phyloP scores from a whole-genome alignment of 805 yeast species.

The Kuraishia hungarica region DNA sequence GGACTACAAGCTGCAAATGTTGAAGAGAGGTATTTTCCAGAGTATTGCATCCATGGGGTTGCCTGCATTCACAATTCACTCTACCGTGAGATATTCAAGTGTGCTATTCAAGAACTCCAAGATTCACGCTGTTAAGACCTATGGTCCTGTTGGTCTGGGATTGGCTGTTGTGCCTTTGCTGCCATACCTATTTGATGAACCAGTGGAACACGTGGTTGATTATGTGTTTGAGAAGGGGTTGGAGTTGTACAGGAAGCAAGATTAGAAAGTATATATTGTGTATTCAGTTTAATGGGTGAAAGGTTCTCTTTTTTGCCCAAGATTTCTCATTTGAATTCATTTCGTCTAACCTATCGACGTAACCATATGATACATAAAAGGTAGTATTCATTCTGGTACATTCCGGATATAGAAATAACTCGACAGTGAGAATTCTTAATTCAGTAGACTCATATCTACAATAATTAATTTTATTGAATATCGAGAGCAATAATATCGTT shows the following conservation, averaged over 20 bases:
- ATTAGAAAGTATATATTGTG: not conserved
- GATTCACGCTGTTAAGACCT: constrained; percentile 40
- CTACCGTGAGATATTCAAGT: constrained; percentile 65
- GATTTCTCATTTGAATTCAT: too few species aligned
- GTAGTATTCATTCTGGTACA: too few species aligned
- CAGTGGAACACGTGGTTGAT: constrained; percentile 66
- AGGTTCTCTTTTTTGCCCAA: too few species aligned
- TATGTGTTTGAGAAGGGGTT: constrained; percentile 47
- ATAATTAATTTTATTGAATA: too few species aligned
- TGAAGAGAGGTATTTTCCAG: constrained; percentile 75
- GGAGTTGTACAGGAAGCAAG: constrained; percentile 12
- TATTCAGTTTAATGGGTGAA: too few species aligned
- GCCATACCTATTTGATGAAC: constrained; percentile 77
- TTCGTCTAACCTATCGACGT: too few species aligned
- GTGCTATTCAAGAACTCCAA: constrained; percentile 47
- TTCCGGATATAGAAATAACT: too few species aligned
- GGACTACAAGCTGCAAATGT: constrained; percentile 59
- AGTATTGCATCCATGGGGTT: constrained; percentile 79
- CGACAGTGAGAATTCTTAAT: too few species aligned
- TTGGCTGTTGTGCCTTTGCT: constrained; percentile 67
- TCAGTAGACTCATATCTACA: too few species aligned
- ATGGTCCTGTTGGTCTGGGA: constrained; percentile 77
- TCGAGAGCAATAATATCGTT: too few species aligned
- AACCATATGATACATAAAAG: too few species aligned
- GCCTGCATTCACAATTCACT: constrained; percentile 81